Evolutionary conservation across 2,329 filamentous ascomycete species (phyloP), one percentile per base, ranked within the genome.

Genomic region (Kalmusia sp.): DNA sequence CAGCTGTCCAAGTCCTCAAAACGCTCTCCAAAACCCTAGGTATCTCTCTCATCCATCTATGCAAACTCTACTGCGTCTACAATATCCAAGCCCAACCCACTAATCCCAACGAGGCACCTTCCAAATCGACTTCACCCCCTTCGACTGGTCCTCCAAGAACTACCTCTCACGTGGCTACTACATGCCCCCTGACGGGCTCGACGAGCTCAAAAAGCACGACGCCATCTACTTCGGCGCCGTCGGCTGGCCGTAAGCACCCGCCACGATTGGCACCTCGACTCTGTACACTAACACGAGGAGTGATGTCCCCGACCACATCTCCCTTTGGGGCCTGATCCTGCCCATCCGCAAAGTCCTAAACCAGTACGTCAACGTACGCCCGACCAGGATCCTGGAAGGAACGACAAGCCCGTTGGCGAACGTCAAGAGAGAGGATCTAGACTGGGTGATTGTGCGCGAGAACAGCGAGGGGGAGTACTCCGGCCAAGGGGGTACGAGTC

Each of bases 331-430:
- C 6, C 80, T 88, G 27, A 83, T 88, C 38, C 76, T 90, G 6
- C 85, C 85, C 15, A 89, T 90, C 63, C 83, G 87, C 31, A 85
- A 88, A 46, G 80, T 84, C 31, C 80, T 90, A 39, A 86, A 89
- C 55, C 86, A 89, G 63, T 90, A 88, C 63, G 82, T 88, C 58
- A 90, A 89, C 58, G 80, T 90, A 0, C 81, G 87, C 0, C 88
- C 71, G 0, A 79, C 77, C 6, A 67, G 76, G 15, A 77, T 80
- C 41, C 59, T 80, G 3, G 67, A 69, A 4, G 78, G 78, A 14
- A 77, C 72, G 6, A 67, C 62, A 6, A 74, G 75, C 21, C 78
- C 78, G 1, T 54, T 81, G 6, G 66, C 67, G 4, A 69, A 74
- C 27, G 72, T 73, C 48, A 58, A 69, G 38, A 68, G 70, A 0